Evolutionary conservation across 2,329 filamentous ascomycete species (phyloP).

Genomic region (Emericellopsis cladophorae): DNA sequence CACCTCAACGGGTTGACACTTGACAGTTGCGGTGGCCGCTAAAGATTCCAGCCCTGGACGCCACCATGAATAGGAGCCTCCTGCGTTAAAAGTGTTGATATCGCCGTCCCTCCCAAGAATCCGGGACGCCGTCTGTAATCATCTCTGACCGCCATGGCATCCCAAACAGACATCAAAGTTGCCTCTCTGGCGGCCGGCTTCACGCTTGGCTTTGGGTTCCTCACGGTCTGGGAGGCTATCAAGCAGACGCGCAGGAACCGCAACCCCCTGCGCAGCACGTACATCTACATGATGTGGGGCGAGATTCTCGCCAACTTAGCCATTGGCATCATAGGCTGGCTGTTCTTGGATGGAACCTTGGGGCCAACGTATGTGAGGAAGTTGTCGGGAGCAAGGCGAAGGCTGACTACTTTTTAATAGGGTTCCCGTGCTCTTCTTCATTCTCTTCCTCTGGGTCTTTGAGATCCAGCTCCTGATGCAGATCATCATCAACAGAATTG

Average conservation of each 20-base stretch:
- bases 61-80: too few relatives aligned
- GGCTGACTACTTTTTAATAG: conserved; percentile 6
- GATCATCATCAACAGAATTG: conserved; percentile 41
- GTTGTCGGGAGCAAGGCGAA: neutral
- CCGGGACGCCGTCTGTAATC: too few relatives aligned
- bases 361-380: conserved; percentile 11
- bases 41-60: too few relatives aligned
- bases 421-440: conserved; percentile 19
- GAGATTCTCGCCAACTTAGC: conserved; percentile 25
- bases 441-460: conserved; percentile 20
- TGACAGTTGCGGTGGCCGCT: too few relatives aligned
- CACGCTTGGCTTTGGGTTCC: conserved; percentile 26
- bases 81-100: too few relatives aligned
- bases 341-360: conserved; percentile 23
- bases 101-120: too few relatives aligned
- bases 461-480: conserved; percentile 37
- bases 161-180: conserved; percentile 12
- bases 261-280: conserved; percentile 18
- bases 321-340: conserved; percentile 24
- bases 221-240: conserved; percentile 24
- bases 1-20: too few relatives aligned
- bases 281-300: conserved; percentile 32
- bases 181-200: conserved; percentile 18
- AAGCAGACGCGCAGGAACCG: conserved; percentile 26
- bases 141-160: neutral